These are phyloP conservation scores for Streptanthus diversifolius DNA, from an alignment of 345 rosid genomes.

Conservation along the genomic window DNA sequence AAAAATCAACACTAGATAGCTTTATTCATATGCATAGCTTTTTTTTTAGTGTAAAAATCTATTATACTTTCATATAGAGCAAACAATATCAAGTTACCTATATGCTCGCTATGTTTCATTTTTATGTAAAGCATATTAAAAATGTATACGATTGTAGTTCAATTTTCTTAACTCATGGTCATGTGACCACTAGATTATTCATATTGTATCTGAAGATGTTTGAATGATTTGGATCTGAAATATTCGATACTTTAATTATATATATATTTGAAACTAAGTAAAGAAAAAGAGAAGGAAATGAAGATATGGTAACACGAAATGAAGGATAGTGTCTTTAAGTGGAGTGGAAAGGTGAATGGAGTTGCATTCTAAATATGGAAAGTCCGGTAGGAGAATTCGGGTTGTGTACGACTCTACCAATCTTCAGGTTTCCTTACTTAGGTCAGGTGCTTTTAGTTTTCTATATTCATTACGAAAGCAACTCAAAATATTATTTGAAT, in stretches of 20 bases:
- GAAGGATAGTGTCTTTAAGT: constrained; percentile 13
- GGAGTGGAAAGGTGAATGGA: constrained; percentile 26
- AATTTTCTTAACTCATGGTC: background rate
- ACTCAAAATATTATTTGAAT: background rate
- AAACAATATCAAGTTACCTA: background rate
- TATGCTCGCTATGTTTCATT: background rate
- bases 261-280: background rate
- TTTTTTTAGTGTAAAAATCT: background rate
- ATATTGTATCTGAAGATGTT: constrained; percentile 8
- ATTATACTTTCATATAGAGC: background rate
- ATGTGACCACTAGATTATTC: constrained; percentile 16
- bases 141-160: background rate
- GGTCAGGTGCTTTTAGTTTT: background rate
- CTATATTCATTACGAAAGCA: constrained; percentile 16
- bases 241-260: background rate
- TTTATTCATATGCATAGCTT: constrained; percentile 20
- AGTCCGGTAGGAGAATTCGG: constrained; percentile 18
- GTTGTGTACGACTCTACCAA: constrained; percentile 28
- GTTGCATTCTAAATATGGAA: constrained; percentile 24
- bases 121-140: background rate
- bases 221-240: background rate
- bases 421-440: background rate
- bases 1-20: constrained; percentile 23
- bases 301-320: constrained; percentile 13
- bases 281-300: constrained; percentile 6